Evolutionary conservation across 106 monocot genomes (phyloP).

Genomic region (Vanilla planifolia): DNA sequence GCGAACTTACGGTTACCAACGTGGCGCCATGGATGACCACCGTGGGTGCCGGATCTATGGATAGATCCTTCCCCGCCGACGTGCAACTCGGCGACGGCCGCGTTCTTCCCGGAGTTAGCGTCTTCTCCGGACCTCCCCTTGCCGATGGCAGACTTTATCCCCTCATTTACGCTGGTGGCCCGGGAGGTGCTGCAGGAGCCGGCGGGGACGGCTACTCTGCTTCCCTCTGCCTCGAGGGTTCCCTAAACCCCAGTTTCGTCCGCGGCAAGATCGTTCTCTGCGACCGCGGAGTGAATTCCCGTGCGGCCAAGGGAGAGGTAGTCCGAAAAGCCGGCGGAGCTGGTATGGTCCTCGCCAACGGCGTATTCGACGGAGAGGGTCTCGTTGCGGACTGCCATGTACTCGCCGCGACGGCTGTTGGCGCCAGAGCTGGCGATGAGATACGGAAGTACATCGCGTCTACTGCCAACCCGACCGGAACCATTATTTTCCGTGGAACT

Average conservation of each 20-base stretch:
- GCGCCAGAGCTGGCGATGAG: constrained; percentile 49
- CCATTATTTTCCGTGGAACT: constrained; percentile 63
- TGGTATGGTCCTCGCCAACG: constrained; percentile 81
- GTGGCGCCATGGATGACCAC: constrained; percentile 91
- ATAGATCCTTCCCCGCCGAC: constrained; percentile 84
- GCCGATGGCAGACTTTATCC: constrained; percentile 29
- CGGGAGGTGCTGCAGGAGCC: constrained; percentile 13
- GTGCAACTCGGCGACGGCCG: constrained; percentile 54
- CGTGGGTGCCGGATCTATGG: constrained; percentile 90
- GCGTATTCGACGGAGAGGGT: constrained; percentile 84
- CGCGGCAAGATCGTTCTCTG: constrained; percentile 57
- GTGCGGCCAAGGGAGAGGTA: constrained; percentile 75
- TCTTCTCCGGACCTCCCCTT: constrained; percentile 59
- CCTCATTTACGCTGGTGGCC: constrained; percentile 45
- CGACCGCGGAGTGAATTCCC: constrained; percentile 74
- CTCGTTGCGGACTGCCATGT: constrained; percentile 87
- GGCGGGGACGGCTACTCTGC: constrained; percentile 68
- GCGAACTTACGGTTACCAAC: constrained; percentile 74
- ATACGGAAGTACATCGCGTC: constrained; percentile 65
- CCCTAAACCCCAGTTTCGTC: constrained; percentile 40
- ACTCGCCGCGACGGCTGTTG: constrained; percentile 68
- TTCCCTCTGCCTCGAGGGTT: constrained; percentile 82
- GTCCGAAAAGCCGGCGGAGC: constrained; percentile 61
- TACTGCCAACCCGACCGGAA: constrained; percentile 34
- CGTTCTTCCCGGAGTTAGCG: constrained; percentile 55